phyloP scores from a whole-genome alignment of 2,329 filamentous ascomycete genomes.

The Ophiostoma sp. region DNA sequence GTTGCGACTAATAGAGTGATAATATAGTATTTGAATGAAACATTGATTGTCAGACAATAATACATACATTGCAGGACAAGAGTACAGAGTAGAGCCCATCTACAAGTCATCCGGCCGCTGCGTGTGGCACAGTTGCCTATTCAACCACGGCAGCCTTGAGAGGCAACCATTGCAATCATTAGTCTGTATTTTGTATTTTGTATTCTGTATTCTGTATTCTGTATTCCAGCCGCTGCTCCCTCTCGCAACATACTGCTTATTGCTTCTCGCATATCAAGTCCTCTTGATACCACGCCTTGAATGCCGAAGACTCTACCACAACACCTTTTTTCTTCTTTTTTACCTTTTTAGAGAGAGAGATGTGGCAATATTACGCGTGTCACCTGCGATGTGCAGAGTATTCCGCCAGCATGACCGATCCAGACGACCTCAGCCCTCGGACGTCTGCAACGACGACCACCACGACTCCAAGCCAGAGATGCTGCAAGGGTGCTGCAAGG shows the following conservation, averaged over 20 bases:
- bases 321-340: neutral
- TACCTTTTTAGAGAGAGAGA: too few relatives aligned
- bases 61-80: too few relatives aligned
- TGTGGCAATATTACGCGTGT: neutral
- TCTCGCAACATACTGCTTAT: neutral
- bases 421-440: neutral
- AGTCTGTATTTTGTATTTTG: too few relatives aligned
- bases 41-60: neutral
- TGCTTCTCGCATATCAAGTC: neutral
- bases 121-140: neutral
- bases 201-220: too few relatives aligned
- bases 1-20: neutral
- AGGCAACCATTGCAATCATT: too few relatives aligned
- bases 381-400: neutral
- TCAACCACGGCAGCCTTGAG: neutral
- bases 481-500: conserved; percentile 4
- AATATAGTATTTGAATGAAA: neutral
- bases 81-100: neutral
- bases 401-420: neutral
- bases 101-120: neutral
- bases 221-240: too few relatives aligned
- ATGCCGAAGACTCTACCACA: neutral
- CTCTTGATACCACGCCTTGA: neutral
- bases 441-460: neutral
- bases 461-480: neutral